phyloP scores from a whole-genome alignment of 257 asterid species.

The Plantago major region DNA sequence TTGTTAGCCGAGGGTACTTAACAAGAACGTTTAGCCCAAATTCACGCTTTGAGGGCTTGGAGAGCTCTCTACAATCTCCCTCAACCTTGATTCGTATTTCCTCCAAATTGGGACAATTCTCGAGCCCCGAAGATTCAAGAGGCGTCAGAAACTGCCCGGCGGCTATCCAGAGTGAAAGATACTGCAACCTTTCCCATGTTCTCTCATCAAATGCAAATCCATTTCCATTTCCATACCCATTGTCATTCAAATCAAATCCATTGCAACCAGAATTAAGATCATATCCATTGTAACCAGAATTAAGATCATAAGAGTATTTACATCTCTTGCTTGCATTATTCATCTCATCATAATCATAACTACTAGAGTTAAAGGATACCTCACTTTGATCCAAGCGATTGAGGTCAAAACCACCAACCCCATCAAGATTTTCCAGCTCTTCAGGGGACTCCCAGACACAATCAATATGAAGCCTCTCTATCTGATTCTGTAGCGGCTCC shows the following conservation, averaged over 20 bases:
- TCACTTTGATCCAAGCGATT: constrained; percentile 33
- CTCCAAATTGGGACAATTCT: constrained; percentile 72
- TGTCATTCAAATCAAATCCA: too few relatives aligned
- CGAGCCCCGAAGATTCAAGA: constrained; percentile 52
- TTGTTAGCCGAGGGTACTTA: constrained; percentile 48
- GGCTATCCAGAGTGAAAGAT: constrained; percentile 72
- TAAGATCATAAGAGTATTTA: constrained; percentile 43
- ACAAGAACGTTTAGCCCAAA: constrained; percentile 61
- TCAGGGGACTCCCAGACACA: constrained; percentile 60
- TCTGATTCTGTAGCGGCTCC: constrained; percentile 69
- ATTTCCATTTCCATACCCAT: background rate
- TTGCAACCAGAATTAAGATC: too few relatives aligned
- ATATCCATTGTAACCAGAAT: constrained; percentile 15
- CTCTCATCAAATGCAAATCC: constrained; percentile 25
- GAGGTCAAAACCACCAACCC: constrained; percentile 38
- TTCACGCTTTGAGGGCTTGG: constrained; percentile 41
- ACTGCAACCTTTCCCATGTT: constrained; percentile 61
- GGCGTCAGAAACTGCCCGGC: constrained; percentile 79
- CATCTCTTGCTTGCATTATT: constrained; percentile 37
- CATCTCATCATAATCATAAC: constrained; percentile 23
- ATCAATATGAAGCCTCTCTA: constrained; percentile 77
- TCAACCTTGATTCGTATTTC: constrained; percentile 79
- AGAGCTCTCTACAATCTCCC: constrained; percentile 77
- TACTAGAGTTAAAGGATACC: constrained; percentile 19
- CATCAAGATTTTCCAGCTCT: constrained; percentile 37